Percentiles rank a stretch among this genome's conserved stretches.
phyloP scores from a whole-genome alignment of 495 filamentous ascomycete genomes.

The Talaromyces stipitatus region DNA sequence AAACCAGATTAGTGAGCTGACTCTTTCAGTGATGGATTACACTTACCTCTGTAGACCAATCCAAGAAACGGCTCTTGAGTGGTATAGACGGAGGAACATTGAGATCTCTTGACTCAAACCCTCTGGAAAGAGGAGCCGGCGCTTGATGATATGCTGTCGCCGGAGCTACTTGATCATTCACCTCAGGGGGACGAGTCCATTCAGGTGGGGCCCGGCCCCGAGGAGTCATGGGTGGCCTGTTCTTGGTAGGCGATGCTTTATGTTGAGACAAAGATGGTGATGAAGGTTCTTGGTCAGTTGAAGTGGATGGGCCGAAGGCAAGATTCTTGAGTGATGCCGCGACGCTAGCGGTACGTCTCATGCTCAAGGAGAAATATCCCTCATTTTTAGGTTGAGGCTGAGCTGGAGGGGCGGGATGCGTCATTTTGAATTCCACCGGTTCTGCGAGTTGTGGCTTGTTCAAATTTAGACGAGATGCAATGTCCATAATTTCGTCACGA shows the following conservation, averaged over 20 bases:
- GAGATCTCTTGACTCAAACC: slow-evolving; percentile 55
- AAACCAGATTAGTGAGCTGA: neutral
- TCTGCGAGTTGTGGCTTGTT: slow-evolving; percentile 37
- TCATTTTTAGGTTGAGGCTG: slow-evolving; percentile 45
- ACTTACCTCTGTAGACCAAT: slow-evolving; percentile 84
- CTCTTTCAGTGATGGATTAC: neutral
- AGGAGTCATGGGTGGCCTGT: slow-evolving; percentile 39
- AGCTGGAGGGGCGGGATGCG: slow-evolving; percentile 42
- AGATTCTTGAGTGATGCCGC: slow-evolving; percentile 64
- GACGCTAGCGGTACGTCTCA: slow-evolving; percentile 63
- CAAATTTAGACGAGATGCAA: slow-evolving; percentile 42
- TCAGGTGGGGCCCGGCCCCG: slow-evolving; percentile 58
- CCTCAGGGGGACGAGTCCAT: slow-evolving; percentile 70
- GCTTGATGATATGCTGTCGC: slow-evolving; percentile 69
- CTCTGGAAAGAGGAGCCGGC: slow-evolving; percentile 64
- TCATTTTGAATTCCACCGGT: slow-evolving; percentile 30
- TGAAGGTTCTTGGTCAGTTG: slow-evolving; percentile 20
- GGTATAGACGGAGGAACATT: slow-evolving; percentile 56
- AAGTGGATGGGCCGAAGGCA: slow-evolving; percentile 45
- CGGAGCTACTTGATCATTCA: slow-evolving; percentile 60
- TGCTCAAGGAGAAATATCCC: slow-evolving; percentile 55
- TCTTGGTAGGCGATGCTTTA: slow-evolving; percentile 26
- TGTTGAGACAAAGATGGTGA: slow-evolving; percentile 15
- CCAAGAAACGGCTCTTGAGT: slow-evolving; percentile 73
- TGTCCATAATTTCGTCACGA: slow-evolving; percentile 68